Percentiles rank a stretch among this genome's conserved stretches.
phyloP scores from a whole-genome alignment of 139 green algal genomes.

The Chlorella sorokiniana region DNA sequence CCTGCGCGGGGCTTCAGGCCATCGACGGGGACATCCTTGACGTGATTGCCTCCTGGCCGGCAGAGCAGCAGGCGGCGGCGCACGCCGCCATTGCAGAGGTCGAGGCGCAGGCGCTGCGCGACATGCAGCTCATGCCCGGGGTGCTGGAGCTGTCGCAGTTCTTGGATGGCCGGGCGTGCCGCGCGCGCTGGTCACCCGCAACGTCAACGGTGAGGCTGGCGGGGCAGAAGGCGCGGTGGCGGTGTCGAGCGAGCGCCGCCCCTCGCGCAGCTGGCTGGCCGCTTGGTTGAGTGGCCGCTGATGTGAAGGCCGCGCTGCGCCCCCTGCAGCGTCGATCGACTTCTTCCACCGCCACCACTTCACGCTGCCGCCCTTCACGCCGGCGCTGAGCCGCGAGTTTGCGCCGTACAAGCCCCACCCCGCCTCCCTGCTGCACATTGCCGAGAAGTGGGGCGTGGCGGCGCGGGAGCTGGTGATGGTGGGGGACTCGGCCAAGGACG shows the following conservation, averaged over 20 bases:
- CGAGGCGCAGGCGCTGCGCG: constrained; percentile 57
- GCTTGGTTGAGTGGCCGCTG: too few species aligned
- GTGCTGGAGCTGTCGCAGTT: constrained; percentile 64
- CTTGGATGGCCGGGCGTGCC: constrained; percentile 63
- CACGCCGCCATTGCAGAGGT: constrained; percentile 30
- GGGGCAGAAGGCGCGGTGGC: background rate
- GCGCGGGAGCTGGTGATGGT: constrained; percentile 79
- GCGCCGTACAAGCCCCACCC: constrained; percentile 65
- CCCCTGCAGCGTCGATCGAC: constrained; percentile 30
- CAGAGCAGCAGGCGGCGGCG: background rate
- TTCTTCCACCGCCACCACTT: constrained; percentile 68
- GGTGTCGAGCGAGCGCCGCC: background rate
- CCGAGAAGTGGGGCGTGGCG: constrained; percentile 68
- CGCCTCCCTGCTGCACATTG: constrained; percentile 81
- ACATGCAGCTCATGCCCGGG: constrained; percentile 84
- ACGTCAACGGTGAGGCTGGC: constrained; percentile 46
- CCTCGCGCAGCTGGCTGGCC: too few species aligned
- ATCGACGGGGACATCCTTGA: constrained; percentile 41
- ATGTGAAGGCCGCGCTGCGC: too few species aligned
- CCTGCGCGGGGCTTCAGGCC: background rate
- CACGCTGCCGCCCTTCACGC: constrained; percentile 62
- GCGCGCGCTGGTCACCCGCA: constrained; percentile 70
- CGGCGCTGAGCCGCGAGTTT: constrained; percentile 73
- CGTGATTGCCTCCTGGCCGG: constrained; percentile 2
- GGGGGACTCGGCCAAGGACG: constrained; percentile 80